Evolutionary conservation across 164 flowering plant genomes (phyloP), one percentile per base, ranked within the genome.

Genomic region (Akebia trifoliata): DNA sequence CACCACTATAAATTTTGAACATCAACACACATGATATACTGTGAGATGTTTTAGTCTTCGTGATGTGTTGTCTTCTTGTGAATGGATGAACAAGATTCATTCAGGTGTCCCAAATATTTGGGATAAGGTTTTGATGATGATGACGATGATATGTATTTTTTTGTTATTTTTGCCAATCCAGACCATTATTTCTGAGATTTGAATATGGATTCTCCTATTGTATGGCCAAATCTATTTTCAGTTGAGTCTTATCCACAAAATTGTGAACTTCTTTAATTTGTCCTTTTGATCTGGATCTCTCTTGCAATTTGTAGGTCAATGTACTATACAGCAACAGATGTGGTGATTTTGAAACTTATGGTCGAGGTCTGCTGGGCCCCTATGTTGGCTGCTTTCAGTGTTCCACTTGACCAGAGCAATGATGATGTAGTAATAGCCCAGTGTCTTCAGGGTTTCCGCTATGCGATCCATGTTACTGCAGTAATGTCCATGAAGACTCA

Each of bases 281-380:
- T 60, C 36, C 38, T 48, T 28, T 35, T 65, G 66, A 71, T 46
- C 25, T 57, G 40, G 58, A 44, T 17, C 58, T 14, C 30, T 40
- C 8, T 70, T 54, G 57, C 50, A 43, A 70, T 59, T 65, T 86
- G 74, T 71, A 94, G 99, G 90, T 94, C 99, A 71, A 86, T 84
- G 66, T 94, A 86, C 73, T 91, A 94, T 79, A 94, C 99, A 8
- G 99, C 99, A 38, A 85, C 94, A 55, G 97, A 94, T 81, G 97
- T 86, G 40, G 87, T 86, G 56, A 88, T 88, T 60, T 85, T 94
- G 54, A 78, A 86, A 72, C 91, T 94, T 81, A 94, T 94, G 99
- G 69, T 88, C 52, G 99, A 94, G 77, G 97, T 78, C 34, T 90
- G 99, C 69, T 94, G 99, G 99, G 99, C 99, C 74, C 99, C 99